Base-by-base conservation (phyloP, 2,329 filamentous ascomycete species). In the Alternaria arborescens region DNA sequence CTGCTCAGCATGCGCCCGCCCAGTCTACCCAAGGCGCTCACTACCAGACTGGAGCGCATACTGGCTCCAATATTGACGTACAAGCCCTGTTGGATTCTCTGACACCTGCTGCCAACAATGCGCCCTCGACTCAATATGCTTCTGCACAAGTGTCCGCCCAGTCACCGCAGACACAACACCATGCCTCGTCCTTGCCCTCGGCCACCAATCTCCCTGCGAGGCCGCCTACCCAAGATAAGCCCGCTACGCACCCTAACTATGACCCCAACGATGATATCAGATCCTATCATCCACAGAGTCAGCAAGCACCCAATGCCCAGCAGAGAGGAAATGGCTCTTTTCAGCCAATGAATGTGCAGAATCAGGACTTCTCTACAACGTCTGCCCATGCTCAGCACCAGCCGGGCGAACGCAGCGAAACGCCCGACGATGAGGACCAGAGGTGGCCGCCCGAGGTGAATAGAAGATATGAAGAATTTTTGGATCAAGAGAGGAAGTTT, bases 401-500 rank as follows among this genome's bases (percentile, higher is more conserved):
- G 40, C 67, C 67, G 34, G 55, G 65, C 11, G 57, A 60, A 48
- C 67, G 73, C 47, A 75, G 71, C 47, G 69, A 65, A 47, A 71
- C 67, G 55, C 71, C 71, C 12, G 79, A 80, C 42, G 80, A 82
- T 60, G 83, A 85, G 48, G 82, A 85, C 55, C 75, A 76, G 51
- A 80, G 82, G n/a, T 86, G 84, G 81, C 81, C 82, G 20, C 81
- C 82, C 22, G 85, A 89, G 58, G 84, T 86, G 55, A 88, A 92
- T 72, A 86, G 86, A 69, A 83, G 85, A 50, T 94, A 91, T 80
- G 90, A 93, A 58, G 83, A 86, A 12, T 94, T 94, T 73, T 80
- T 92, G 58, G 83, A 85, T 41, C 88, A 93, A 67, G 92, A 94
- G 78, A 85, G 89, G 62, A 86, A 85, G 66, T 92, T 92, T 76